Evolutionary conservation across 768 basidiomycete species (phyloP), one percentile per base, ranked within the genome.

Genomic region (Fomitopsis pulvina): DNA sequence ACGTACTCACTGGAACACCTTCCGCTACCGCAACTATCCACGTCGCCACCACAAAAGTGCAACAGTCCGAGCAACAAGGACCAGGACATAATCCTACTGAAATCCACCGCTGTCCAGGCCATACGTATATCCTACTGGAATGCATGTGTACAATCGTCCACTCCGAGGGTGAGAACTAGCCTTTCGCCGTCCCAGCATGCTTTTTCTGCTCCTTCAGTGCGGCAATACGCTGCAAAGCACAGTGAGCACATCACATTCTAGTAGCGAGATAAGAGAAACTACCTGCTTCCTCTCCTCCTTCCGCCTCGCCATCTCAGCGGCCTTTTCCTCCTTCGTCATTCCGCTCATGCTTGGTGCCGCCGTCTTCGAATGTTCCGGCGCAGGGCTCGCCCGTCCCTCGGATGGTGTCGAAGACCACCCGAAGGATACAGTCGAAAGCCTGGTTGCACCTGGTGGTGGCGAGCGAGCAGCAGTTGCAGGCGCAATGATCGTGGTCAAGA

Each of bases 221-320:
- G 8, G 87, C 86, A 47, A 92, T 87, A 8, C 85, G 80, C 87
- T 87, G 53, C 12, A 45, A 43, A 41, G 11, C 12, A 18, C 37
- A 20, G 20, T 26, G 11, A 21, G 4, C 27, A 34, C 18, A 9
- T 18, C 9, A 21, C 45, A 37, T 45, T 18, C 18, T 20, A 10
- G 27, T 20, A 12, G 7, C 34, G 10, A 22, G 32, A 67, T 78
- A n/a, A n/a, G n/a, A n/a, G n/a, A n/a, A n/a, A n/a, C 18, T 47
- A 91, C 91, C 72, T 90, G 82, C 64, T 87, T 92, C 40, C 95
- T 72, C 64, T 97, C 95, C 64, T 97, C 94, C 61, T 94, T 87
- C 52, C 93, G 74, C 55, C 86, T 73, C 7, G 86, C 87, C 83
- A 97, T 86, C 71, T 96, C 92, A n/a, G 81, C 83, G 1, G 89